Base-by-base conservation (phyloP, 495 filamentous ascomycete genomes). In the Paragyromitra xinjiangensis region DNA sequence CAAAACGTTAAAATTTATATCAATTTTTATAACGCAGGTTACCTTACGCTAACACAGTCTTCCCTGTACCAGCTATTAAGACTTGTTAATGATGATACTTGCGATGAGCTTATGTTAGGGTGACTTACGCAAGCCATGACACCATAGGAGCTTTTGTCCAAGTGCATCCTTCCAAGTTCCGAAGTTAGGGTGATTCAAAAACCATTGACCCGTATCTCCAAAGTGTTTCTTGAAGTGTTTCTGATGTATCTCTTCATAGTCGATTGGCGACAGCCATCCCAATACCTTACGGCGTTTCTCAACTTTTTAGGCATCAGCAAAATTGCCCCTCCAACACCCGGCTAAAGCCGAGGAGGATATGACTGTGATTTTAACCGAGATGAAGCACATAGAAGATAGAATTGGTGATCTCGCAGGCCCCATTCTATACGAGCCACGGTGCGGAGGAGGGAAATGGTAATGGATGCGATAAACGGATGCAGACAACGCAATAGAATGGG, bases 1-100 rank as follows among this genome's bases (percentile, higher is more conserved):
- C 12, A 14, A 2, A 8, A 12, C 4, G 26, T 73, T 44, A 62
- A 3, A 29, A 40, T n/a, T 61, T 19, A 8, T 4, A 16, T 4
- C 3, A 19, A 14, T 7, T 12, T 14, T 0, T 1, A 8, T 2
- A 11, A n/a, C 6, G 16, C 11, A 16, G 50, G 3, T n/a, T 11
- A 39, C n/a, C 55, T 29, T 75, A 75, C 71, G 64, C 64, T 55
- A 75, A 8, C 6, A 75, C 11, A 0, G 64, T 75, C 3, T 75
- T 75, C 34, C 71, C 55, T 11, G 34, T 48, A 4, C 71, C 64
- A 0, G 71, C 71, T 75, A 14, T 1, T 24, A 53, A n/a, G 8
- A 34, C 11, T 0, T 1, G 19, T 55, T 22, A 53, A 11, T 29
- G 3, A 19, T 14, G 29, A 7, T 0, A 1, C 2, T 16, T 7